Percentiles rank a stretch among this genome's conserved stretches.
Conservation (phyloP, 1,284 basidiomycete genomes). For the Trichosporon ovoides region DNA sequence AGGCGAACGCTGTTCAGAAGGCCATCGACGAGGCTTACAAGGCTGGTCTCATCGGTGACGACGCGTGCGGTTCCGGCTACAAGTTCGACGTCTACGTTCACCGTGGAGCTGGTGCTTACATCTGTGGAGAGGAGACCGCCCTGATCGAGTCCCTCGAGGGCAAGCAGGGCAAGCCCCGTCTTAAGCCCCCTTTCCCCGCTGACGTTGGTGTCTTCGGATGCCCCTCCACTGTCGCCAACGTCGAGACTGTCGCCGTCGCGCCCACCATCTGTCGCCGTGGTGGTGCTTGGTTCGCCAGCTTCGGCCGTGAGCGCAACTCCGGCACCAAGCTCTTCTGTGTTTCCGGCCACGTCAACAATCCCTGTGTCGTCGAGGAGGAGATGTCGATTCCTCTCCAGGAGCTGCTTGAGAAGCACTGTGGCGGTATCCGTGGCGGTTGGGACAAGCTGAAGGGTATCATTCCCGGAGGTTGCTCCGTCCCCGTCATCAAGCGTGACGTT, state of each 20-base stretch:
- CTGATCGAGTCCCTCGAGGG: slow-evolving; percentile 93
- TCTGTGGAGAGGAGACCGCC: slow-evolving; percentile 98
- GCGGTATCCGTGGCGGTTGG: slow-evolving; percentile 94
- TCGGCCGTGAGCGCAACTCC: slow-evolving; percentile 87
- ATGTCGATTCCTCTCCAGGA: slow-evolving; percentile 96
- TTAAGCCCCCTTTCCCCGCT: slow-evolving; percentile 99
- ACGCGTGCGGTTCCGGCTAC: slow-evolving; percentile 90
- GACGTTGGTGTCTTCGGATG: slow-evolving; percentile 96
- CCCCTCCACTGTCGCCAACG: slow-evolving; percentile 95
- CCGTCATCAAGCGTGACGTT: slow-evolving; percentile 76
- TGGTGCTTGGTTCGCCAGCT: slow-evolving; percentile 83
- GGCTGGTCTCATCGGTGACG: slow-evolving; percentile 83
- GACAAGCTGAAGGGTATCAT: slow-evolving; percentile 87
- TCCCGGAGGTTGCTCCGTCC: slow-evolving; percentile 91
- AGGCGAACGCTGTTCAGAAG: slow-evolving; percentile 86
- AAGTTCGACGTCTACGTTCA: slow-evolving; percentile 95
- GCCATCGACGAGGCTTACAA: slow-evolving; percentile 94
- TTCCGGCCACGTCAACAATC: slow-evolving; percentile 96
- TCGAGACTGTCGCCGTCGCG: slow-evolving; percentile 95
- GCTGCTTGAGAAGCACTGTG: slow-evolving; percentile 92
- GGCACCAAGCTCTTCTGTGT: slow-evolving; percentile 96
- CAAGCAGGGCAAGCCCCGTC: slow-evolving; percentile 94
- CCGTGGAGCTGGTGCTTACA: slow-evolving; percentile 95
- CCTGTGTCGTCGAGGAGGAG: slow-evolving; percentile 97
- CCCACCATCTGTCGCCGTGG: slow-evolving; percentile 94